Evolutionary conservation across 1,139 yeast species (phyloP), one percentile per base, ranked within the genome.

Genomic region (Starmera stellimalicola): DNA sequence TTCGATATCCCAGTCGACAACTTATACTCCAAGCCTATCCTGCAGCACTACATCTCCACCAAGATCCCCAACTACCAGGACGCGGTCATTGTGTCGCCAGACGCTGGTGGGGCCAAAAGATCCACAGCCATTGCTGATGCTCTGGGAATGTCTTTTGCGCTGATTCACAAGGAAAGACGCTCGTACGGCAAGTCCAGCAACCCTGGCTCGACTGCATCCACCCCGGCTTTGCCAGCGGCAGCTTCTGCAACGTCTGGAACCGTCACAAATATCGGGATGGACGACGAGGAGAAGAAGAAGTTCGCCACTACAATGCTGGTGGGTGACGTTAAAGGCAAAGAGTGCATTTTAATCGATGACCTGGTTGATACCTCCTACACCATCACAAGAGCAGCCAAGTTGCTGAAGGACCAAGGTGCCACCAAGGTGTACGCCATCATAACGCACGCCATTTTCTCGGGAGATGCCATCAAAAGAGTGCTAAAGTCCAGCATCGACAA

Each of bases 71-170:
- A 81, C 44, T 83, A 76, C 54, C 72, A 72, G 42, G 79, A 84
- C 26, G 80, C 87, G 36, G 94, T 87, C 10, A 76, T 88, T 45
- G 95, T 88, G 20, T 83, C 95, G 1, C 96, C 96, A 0, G 96
- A 88, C 59, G 88, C 95, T 32, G 97, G 97, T 51, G 98, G 97
- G 41, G 97, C 97, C 33, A 91, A 91, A 55, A 67, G 97, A 43
- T 97, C 98, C 23, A 83, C 95, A 2, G 79, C 91, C 1, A 72
- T 91, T 42, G 98, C 98, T 3, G 99, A 91, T 58, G 73, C 83
- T 1, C 63, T 93, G 40, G 91, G 87, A 16, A 73, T 93, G 63
- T 72, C 88, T 23, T 88, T 93, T 65, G 98, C 99, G 0, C 67
- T 93, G 55, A 87, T 93, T 46, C 97, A 93, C 61, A 93, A 93